Conservation (phyloP, 306 rosid species). For the Arachis stenosperma region DNA sequence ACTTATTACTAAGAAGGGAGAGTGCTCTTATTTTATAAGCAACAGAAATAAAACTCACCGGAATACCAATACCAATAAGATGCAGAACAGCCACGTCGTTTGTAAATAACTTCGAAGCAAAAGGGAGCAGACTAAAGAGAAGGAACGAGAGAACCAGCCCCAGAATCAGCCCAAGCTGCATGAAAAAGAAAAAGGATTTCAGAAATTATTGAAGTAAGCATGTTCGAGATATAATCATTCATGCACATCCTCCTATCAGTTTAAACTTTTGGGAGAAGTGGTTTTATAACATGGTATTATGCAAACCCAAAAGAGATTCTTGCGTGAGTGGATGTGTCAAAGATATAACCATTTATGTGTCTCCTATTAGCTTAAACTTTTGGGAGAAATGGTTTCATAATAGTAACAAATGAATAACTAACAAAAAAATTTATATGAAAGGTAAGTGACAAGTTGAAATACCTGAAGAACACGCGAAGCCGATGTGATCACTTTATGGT, state of each 20-base stretch:
- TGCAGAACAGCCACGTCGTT: slow-evolving; percentile 57
- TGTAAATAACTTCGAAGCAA: slow-evolving; percentile 77
- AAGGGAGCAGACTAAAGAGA: slow-evolving; percentile 57
- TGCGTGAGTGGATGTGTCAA: too few relatives aligned
- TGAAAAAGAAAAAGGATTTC: slow-evolving; percentile 4
- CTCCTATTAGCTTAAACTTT: too few relatives aligned
- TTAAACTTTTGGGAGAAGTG: too few relatives aligned
- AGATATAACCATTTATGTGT: too few relatives aligned
- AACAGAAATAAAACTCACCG: slow-evolving; percentile 56
- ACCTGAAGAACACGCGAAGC: slow-evolving; percentile 90
- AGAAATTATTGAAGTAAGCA: slow-evolving; percentile 2
- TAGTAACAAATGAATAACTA: not conserved
- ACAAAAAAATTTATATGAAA: not conserved
- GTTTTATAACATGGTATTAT: too few relatives aligned
- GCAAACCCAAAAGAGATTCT: too few relatives aligned
- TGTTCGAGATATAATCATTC: too few relatives aligned
- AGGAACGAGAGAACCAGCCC: slow-evolving; percentile 63
- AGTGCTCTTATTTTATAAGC: slow-evolving; percentile 2
- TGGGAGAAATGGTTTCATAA: too few relatives aligned
- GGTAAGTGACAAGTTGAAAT: not conserved
- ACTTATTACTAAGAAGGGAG: slow-evolving; percentile 1
- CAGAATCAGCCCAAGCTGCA: slow-evolving; percentile 81
- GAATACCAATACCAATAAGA: slow-evolving; percentile 69
- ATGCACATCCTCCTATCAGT: too few relatives aligned
- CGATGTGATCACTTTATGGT: slow-evolving; percentile 56